Evolutionary conservation across 1,284 basidiomycete species (phyloP).

Genomic region (Ustilago curta): DNA sequence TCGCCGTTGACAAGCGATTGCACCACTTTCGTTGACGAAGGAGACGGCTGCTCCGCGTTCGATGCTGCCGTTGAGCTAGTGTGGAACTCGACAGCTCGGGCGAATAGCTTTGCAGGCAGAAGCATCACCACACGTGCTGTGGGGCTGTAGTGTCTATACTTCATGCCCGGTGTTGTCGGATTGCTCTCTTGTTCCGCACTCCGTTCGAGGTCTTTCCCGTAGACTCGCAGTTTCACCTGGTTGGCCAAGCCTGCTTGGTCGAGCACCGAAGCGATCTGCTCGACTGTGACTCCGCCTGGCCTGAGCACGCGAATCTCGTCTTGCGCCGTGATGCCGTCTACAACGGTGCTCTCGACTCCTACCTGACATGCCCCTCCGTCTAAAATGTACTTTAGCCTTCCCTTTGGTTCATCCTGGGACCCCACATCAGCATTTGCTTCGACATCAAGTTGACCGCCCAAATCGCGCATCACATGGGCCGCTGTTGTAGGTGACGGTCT

Average conservation of each 20-base stretch:
- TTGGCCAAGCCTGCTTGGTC: slow-evolving; percentile 13
- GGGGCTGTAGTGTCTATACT: slow-evolving; percentile 97
- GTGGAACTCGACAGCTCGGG: slow-evolving; percentile 14
- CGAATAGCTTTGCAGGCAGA: slow-evolving; percentile 28
- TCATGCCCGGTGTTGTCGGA: slow-evolving; percentile 99
- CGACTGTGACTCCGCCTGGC: slow-evolving; percentile 92
- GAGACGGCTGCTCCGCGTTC: neutral
- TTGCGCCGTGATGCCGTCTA: slow-evolving; percentile 76
- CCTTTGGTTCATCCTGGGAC: slow-evolving; percentile 7
- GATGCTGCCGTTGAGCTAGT: neutral
- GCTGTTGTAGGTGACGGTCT: slow-evolving; percentile 94
- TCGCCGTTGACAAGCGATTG: slow-evolving; percentile 17
- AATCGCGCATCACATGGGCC: slow-evolving; percentile 84
- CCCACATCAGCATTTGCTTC: slow-evolving; percentile 69
- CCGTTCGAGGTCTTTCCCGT: slow-evolving; percentile 63
- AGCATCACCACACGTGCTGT: slow-evolving; percentile 65
- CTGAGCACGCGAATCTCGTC: slow-evolving; percentile 84
- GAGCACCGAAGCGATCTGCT: slow-evolving; percentile 73
- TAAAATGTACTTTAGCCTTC: slow-evolving; percentile 78
- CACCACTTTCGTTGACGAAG: slow-evolving; percentile 22
- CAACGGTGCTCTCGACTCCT: slow-evolving; percentile 94
- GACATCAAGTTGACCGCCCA: slow-evolving; percentile 73
- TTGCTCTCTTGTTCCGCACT: slow-evolving; percentile 52
- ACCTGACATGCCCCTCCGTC: slow-evolving; percentile 93
- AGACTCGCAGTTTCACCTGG: slow-evolving; percentile 54